Conservation (phyloP, 208 protist species). For the Acanthamoeba quina region DNA sequence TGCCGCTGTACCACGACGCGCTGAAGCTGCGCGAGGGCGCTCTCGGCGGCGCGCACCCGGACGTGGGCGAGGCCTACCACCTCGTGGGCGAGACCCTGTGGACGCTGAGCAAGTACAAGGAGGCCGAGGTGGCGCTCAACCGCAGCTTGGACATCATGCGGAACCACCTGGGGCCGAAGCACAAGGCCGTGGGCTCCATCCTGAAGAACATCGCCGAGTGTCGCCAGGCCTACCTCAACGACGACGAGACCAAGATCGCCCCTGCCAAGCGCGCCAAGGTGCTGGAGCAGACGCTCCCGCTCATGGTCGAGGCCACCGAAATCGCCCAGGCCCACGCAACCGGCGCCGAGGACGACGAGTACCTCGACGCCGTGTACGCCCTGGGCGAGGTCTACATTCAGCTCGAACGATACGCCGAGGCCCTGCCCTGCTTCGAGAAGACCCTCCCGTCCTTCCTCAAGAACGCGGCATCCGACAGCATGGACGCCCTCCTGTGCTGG, state of each 20-base stretch:
- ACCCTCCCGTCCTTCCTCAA: neutral
- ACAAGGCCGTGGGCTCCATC: slow-evolving; percentile 51
- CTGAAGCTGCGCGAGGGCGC: slow-evolving; percentile 8
- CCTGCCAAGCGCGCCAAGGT: neutral
- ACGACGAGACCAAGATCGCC: neutral
- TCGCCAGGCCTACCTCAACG: slow-evolving; percentile 35
- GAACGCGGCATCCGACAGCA: neutral
- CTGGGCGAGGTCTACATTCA: slow-evolving; percentile 30
- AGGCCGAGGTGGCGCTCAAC: neutral
- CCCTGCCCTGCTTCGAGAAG: slow-evolving; percentile 42
- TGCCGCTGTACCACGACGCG: neutral
- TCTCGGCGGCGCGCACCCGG: neutral
- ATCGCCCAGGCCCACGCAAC: slow-evolving; percentile 25
- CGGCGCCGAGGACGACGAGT: neutral
- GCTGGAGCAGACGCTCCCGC: slow-evolving; percentile 8
- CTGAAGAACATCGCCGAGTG: slow-evolving; percentile 52
- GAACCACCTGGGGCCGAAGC: slow-evolving; percentile 22
- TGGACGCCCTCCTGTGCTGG: neutral
- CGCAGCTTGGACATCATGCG: slow-evolving; percentile 1
- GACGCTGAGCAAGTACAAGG: slow-evolving; percentile 29
- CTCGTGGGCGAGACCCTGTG: slow-evolving; percentile 14
- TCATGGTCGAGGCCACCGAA: slow-evolving; percentile 5
- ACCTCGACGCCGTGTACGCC: slow-evolving; percentile 15
- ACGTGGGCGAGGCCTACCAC: slow-evolving; percentile 39
- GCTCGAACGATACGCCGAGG: slow-evolving; percentile 49